Evolutionary conservation across 2,329 filamentous ascomycete species (phyloP).

Genomic region (Pseudocercospora pini-densiflorae): DNA sequence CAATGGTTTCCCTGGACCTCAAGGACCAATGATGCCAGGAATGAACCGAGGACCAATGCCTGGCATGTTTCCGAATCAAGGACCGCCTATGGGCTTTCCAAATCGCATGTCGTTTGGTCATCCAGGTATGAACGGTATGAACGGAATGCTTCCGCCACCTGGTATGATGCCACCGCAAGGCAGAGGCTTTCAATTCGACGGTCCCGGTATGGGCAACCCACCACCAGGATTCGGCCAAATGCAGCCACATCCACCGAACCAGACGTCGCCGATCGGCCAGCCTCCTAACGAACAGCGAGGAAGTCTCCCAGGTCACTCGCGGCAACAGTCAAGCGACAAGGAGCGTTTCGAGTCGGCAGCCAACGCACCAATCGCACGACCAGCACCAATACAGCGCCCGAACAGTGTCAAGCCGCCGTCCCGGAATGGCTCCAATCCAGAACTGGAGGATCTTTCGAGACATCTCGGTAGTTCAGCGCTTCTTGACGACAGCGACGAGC

Average conservation of each 20-base stretch:
- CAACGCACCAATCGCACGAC: conserved; percentile 77
- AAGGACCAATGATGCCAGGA: conserved; percentile 54
- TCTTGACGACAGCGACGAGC: conserved; percentile 69
- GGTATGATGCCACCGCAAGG: conserved; percentile 62
- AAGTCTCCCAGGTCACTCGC: conserved; percentile 62
- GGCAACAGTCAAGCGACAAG: conserved; percentile 71
- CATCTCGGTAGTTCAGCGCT: conserved; percentile 91
- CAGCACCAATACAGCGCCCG: conserved; percentile 85
- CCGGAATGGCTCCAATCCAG: conserved; percentile 50
- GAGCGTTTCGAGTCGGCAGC: conserved; percentile 64
- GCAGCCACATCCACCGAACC: conserved; percentile 39
- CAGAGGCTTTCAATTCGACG: conserved; percentile 58
- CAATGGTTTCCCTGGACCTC: conserved; percentile 57
- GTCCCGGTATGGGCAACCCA: conserved; percentile 38
- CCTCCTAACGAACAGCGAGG: conserved; percentile 44
- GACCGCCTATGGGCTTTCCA: conserved; percentile 53
- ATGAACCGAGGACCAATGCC: conserved; percentile 60
- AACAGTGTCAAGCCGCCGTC: conserved; percentile 67
- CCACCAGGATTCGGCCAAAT: conserved; percentile 60
- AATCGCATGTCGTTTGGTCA: conserved; percentile 51
- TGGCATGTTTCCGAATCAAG: conserved; percentile 56
- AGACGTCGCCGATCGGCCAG: conserved; percentile 40
- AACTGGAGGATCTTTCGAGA: conserved; percentile 56
- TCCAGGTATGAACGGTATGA: conserved; percentile 61
- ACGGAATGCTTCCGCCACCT: conserved; percentile 42